Evolutionary conservation across 192 early-diverging fungal genomes (phyloP).

Genomic region (Coemansia sp.): DNA sequence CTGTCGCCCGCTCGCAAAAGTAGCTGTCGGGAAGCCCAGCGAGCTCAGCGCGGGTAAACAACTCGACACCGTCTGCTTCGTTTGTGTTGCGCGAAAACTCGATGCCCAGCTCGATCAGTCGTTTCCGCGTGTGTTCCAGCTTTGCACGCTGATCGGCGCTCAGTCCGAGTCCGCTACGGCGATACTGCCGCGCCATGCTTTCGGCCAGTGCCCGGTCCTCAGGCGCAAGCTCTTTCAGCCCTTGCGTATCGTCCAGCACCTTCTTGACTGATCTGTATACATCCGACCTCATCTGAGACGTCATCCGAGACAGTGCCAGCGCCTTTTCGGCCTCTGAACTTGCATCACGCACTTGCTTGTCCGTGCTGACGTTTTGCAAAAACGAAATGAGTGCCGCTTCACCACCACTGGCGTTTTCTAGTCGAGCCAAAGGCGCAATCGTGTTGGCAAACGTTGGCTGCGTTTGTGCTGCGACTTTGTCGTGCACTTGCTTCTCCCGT

Average conservation of each 20-base stretch:
- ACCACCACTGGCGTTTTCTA: slow-evolving; percentile 27
- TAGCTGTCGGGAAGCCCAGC: slow-evolving; percentile 70
- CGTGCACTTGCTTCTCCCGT: slow-evolving; percentile 25
- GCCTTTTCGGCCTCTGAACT: slow-evolving; percentile 61
- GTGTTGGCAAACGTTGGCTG: slow-evolving; percentile 41
- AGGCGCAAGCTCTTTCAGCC: slow-evolving; percentile 43
- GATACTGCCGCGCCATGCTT: slow-evolving; percentile 63
- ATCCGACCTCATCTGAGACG: slow-evolving; percentile 62
- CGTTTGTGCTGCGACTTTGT: slow-evolving; percentile 24
- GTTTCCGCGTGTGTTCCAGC: slow-evolving; percentile 60
- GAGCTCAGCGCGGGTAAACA: slow-evolving; percentile 57
- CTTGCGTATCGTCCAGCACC: slow-evolving; percentile 40
- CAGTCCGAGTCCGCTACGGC: slow-evolving; percentile 69
- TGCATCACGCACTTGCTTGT: slow-evolving; percentile 65
- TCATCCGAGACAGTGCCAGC: slow-evolving; percentile 59
- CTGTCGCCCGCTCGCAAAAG: slow-evolving; percentile 56
- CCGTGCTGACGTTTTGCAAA: slow-evolving; percentile 50
- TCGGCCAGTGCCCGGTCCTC: slow-evolving; percentile 65
- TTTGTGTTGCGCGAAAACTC: slow-evolving; percentile 69
- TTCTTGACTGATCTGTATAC: slow-evolving; percentile 55
- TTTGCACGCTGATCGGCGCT: slow-evolving; percentile 58
- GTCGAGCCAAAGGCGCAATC: slow-evolving; percentile 27
- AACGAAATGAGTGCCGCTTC: slow-evolving; percentile 25
- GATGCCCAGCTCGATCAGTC: slow-evolving; percentile 64
- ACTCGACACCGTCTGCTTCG: slow-evolving; percentile 55